Evolutionary conservation across 257 asterid genomes (phyloP).

Genomic region (Solanum tarapatanum): DNA sequence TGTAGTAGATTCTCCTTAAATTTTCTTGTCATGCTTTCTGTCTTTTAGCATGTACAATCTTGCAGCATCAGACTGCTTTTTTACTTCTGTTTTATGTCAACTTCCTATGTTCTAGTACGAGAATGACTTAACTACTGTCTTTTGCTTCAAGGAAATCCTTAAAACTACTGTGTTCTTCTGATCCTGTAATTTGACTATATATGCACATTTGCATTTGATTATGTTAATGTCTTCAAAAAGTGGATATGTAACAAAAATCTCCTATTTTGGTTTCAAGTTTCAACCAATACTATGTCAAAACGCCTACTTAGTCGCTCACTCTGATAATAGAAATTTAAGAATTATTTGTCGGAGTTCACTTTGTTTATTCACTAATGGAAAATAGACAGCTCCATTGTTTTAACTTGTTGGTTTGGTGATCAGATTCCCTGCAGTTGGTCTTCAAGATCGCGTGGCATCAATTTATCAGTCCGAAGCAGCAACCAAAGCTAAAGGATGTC

Average conservation of each 20-base stretch:
- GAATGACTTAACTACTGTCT: not conserved
- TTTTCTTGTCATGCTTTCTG: not conserved
- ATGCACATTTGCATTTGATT: not conserved
- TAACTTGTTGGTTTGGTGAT: not conserved
- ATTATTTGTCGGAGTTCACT: not conserved
- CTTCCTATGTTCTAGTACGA: not conserved
- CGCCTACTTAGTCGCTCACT: not conserved
- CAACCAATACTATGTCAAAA: not conserved
- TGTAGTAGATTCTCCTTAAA: not conserved
- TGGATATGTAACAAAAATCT: not conserved
- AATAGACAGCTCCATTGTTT: not conserved
- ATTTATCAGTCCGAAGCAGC: not conserved
- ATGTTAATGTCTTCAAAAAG: not conserved
- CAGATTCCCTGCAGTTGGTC: not conserved
- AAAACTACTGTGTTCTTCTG: not conserved
- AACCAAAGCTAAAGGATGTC: not conserved
- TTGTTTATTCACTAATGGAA: not conserved
- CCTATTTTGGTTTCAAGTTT: too few species aligned
- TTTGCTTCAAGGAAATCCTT: not conserved
- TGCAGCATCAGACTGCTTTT: not conserved
- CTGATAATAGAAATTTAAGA: too few species aligned
- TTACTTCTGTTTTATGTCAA: not conserved
- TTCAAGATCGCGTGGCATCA: not conserved
- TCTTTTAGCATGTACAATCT: not conserved
- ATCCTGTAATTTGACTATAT: not conserved